Evolutionary conservation across 2,329 filamentous ascomycete species (phyloP), one percentile per base, ranked within the genome.

Genomic region (Ascomycota sp.): DNA sequence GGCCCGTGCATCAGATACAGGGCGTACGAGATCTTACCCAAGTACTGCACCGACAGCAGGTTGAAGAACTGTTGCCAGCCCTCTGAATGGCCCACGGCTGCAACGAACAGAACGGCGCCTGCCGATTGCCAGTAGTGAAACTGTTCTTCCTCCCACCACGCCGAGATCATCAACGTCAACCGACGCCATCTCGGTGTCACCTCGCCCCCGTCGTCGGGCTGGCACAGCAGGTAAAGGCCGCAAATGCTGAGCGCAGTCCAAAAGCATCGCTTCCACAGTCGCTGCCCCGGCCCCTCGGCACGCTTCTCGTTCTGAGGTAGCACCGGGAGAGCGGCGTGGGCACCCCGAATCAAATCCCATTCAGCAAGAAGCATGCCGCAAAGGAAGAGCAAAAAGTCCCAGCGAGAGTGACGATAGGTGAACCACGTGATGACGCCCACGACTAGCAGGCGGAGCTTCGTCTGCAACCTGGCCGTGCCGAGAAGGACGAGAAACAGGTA

Each of bases 1-100:
- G 64, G 62, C 1, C 66, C 65, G 42, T 74, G 69, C 52, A 71
- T 62, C 10, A 74, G 56, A 43, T 74, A 74, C 19, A 74, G 43
- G 29, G 65, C 60, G 41, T 68, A 74, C 30, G 64, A 70, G 38
- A 73, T 62, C 41, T 61, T 61, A 34, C 69, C 69, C 5, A 73
- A 50, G 45, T 72, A 73, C 41, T 69, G 65, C 3, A 68, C 51
- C 11, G 55, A 38, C 2, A 47, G 40, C 2, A 52, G 49, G 40
- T 61, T 61, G 46, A 71, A 68, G 33, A 68, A 48, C 12, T 50
- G 46, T 40, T 63, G 61, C 52, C 64, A 61, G 4, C 42, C 46
- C 3, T 47, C 43, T 4, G 58, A 59, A 31, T 60, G 55, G 17
- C 58, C 54, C 12, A 64, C 58, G 23, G 57, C 56, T 32, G 59